Percentiles rank a stretch among this genome's conserved stretches.
Conservation (phyloP, 371 early-diverging fungal genomes). For the Lichtheimia corymbifera region DNA sequence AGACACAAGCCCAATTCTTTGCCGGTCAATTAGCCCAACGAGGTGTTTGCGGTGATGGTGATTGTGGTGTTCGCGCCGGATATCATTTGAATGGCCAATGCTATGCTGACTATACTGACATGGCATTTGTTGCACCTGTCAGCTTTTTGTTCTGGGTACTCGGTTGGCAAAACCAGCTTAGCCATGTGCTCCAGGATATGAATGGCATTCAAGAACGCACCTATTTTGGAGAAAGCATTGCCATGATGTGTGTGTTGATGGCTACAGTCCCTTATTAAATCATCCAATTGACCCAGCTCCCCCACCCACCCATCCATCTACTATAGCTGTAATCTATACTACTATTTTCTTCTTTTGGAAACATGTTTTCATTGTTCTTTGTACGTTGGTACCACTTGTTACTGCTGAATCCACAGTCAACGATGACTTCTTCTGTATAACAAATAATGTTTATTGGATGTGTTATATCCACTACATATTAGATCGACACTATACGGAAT, state of each 20-base stretch:
- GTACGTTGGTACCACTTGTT: too few species aligned
- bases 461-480: too few species aligned
- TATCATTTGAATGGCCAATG: slow-evolving; percentile 56
- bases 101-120: slow-evolving; percentile 57
- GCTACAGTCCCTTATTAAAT: slow-evolving; percentile 41
- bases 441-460: too few species aligned
- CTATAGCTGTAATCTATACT: too few species aligned
- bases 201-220: slow-evolving; percentile 49
- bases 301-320: too few species aligned
- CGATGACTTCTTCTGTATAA: too few species aligned
- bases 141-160: slow-evolving; percentile 60
- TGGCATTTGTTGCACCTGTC: slow-evolving; percentile 66
- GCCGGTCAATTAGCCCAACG: slow-evolving; percentile 39
- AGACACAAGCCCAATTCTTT: slow-evolving; percentile 61
- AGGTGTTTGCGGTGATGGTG: slow-evolving; percentile 28
- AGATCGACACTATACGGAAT: too few species aligned
- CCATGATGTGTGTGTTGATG: slow-evolving; percentile 56
- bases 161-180: slow-evolving; percentile 46
- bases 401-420: too few species aligned
- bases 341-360: too few species aligned
- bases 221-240: slow-evolving; percentile 68
- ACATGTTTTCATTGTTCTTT: too few species aligned
- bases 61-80: slow-evolving; percentile 56
- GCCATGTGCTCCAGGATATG: slow-evolving; percentile 48
- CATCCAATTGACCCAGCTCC: too few species aligned